Conservation (phyloP, 495 filamentous ascomycete species). For the Penicillium bialowiezense region DNA sequence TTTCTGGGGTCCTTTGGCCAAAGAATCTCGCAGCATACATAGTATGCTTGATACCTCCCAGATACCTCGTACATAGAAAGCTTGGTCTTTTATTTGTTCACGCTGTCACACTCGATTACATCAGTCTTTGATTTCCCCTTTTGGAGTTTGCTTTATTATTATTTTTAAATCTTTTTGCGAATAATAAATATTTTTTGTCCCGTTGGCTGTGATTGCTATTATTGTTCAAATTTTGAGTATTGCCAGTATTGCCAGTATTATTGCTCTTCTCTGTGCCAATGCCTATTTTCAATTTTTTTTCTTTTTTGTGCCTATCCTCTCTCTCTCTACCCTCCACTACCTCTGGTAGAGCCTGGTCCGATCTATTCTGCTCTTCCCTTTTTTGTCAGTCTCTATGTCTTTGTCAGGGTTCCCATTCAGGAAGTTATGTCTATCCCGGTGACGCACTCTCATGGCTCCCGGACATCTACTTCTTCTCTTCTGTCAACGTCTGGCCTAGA, state of each 20-base stretch:
- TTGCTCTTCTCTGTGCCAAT: too few species aligned
- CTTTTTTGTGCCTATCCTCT: neutral
- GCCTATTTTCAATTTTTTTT: conserved; percentile 5
- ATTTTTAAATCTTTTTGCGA: conserved; percentile 8
- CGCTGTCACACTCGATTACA: conserved; percentile 11
- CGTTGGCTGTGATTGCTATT: conserved; percentile 12
- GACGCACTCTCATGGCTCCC: conserved; percentile 14
- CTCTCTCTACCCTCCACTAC: neutral
- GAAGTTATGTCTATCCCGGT: conserved; percentile 16
- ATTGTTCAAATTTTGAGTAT: neutral
- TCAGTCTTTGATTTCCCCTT: conserved; percentile 12
- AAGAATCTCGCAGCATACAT: neutral
- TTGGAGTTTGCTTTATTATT: conserved; percentile 12
- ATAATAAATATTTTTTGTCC: conserved; percentile 1
- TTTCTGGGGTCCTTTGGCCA: neutral
- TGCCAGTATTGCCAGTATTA: too few species aligned
- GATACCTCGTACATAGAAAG: conserved; percentile 1
- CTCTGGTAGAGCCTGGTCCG: conserved; percentile 2
- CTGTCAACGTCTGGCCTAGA: neutral
- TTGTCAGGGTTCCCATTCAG: conserved; percentile 15
- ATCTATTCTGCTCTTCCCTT: conserved; percentile 12
- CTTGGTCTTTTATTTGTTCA: conserved; percentile 7
- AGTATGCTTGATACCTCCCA: neutral
- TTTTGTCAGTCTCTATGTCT: neutral
- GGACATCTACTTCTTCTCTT: conserved; percentile 3